Percentiles rank a stretch among this genome's conserved stretches.
Evolutionary conservation across 2,329 filamentous ascomycete genomes (phyloP).

Genomic region (Fusarium staphyleae): DNA sequence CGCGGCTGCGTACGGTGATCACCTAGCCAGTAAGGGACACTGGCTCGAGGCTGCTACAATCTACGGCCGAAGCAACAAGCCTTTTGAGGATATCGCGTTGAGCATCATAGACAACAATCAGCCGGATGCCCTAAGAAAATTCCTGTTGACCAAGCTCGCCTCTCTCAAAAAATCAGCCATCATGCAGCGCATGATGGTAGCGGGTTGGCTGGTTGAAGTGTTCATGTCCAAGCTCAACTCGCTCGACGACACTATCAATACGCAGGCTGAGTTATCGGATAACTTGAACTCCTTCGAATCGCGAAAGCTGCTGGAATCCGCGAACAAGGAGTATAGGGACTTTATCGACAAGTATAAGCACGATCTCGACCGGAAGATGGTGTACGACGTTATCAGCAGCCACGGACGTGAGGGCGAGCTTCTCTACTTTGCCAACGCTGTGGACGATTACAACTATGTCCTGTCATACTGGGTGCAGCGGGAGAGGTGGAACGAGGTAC

Average conservation of each 20-base stretch:
- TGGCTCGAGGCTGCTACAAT: slow-evolving; percentile 87
- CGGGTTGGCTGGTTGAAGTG: slow-evolving; percentile 92
- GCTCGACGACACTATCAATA: slow-evolving; percentile 91
- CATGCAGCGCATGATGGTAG: slow-evolving; percentile 96
- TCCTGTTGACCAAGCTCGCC: slow-evolving; percentile 83
- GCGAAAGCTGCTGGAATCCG: slow-evolving; percentile 71
- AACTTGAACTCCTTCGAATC: slow-evolving; percentile 74
- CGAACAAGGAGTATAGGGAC: slow-evolving; percentile 83
- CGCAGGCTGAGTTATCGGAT: slow-evolving; percentile 81
- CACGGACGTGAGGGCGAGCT: slow-evolving; percentile 94
- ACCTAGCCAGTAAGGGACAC: slow-evolving; percentile 80
- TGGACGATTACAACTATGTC: slow-evolving; percentile 94
- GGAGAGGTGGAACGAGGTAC: slow-evolving; percentile 87
- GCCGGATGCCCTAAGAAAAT: slow-evolving; percentile 88
- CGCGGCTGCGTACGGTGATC: slow-evolving; percentile 89
- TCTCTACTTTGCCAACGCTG: slow-evolving; percentile 85
- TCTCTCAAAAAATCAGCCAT: slow-evolving; percentile 81
- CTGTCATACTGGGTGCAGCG: slow-evolving; percentile 97
- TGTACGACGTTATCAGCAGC: slow-evolving; percentile 94
- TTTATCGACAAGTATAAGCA: slow-evolving; percentile 85
- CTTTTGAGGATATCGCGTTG: slow-evolving; percentile 94
- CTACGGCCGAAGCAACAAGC: slow-evolving; percentile 94
- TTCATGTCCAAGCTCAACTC: slow-evolving; percentile 98
- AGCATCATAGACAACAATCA: slow-evolving; percentile 89
- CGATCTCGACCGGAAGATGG: slow-evolving; percentile 89